Percentiles rank a stretch among this genome's conserved stretches.
Conservation (phyloP, 495 filamentous ascomycete genomes). For the Penicillium ochrochloron region DNA sequence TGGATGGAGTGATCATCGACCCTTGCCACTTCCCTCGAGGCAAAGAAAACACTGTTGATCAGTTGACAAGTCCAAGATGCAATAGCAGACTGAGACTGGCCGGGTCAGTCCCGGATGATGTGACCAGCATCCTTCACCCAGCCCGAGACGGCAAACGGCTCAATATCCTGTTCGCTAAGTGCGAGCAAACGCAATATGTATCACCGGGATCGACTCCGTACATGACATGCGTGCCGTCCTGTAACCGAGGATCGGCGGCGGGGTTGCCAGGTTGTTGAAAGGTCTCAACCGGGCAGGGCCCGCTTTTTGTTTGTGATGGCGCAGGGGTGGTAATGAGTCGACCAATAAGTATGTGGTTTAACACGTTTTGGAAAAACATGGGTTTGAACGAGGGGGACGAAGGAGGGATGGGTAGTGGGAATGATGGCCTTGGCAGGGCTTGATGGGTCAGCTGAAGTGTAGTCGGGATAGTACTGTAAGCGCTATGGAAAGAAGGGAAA, state of each 20-base stretch:
- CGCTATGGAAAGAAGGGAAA: slow-evolving; percentile 6
- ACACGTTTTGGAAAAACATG: not conserved
- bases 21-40: not conserved
- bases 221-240: not conserved
- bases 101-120: slow-evolving; percentile 70
- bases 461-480: slow-evolving; percentile 20
- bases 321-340: slow-evolving; percentile 57
- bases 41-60: not conserved
- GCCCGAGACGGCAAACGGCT: slow-evolving; percentile 72
- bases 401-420: not conserved
- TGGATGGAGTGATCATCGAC: not conserved
- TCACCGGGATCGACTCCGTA: slow-evolving; percentile 56
- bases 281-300: slow-evolving; percentile 64
- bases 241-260: slow-evolving; percentile 51
- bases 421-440: not conserved
- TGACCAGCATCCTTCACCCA: slow-evolving; percentile 89
- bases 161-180: slow-evolving; percentile 75
- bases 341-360: slow-evolving; percentile 20
- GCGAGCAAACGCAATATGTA: slow-evolving; percentile 66
- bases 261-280: slow-evolving; percentile 62
- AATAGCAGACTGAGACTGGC: not conserved
- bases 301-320: slow-evolving; percentile 73
- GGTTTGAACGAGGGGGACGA: not conserved
- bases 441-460: not conserved
- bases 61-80: not conserved